Conservation (phyloP, 805 yeast species). For the Lachancea sp. region DNA sequence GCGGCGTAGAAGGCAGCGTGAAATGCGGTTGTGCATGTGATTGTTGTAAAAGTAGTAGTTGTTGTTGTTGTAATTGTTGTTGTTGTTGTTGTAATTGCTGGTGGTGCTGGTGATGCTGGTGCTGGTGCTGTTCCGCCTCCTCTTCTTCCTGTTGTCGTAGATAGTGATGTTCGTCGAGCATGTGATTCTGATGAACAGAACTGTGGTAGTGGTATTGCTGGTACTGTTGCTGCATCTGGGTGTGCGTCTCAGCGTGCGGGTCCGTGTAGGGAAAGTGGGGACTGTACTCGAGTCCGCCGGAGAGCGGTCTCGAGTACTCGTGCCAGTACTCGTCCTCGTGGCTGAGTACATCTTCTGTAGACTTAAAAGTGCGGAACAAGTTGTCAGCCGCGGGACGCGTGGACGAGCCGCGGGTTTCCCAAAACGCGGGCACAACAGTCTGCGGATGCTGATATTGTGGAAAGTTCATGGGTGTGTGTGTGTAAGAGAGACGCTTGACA, state of each 20-base stretch:
- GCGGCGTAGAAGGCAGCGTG: too few species aligned
- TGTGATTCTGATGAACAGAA: too few species aligned
- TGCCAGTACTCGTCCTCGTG: neutral
- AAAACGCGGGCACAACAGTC: constrained; percentile 5
- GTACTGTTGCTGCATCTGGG: neutral
- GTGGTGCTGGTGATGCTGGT: neutral
- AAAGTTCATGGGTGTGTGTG: too few species aligned
- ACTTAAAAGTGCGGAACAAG: constrained; percentile 5
- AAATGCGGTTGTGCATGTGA: too few species aligned
- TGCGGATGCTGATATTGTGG: too few species aligned
- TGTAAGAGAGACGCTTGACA: too few species aligned
- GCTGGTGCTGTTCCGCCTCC: neutral
- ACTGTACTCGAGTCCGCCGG: constrained; percentile 1
- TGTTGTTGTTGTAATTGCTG: neutral
- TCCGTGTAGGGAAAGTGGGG: neutral
- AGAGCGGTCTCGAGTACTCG: neutral
- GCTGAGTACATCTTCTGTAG: constrained; percentile 8
- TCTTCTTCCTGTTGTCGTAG: too few species aligned
- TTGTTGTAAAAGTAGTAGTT: too few species aligned
- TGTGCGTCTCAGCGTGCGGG: neutral
- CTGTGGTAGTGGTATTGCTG: neutral
- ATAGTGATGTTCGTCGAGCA: too few species aligned
- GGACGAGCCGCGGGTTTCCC: constrained; percentile 1
- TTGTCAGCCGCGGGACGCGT: neutral
- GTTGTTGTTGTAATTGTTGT: too few species aligned